phyloP scores from a whole-genome alignment of 768 basidiomycete species.

The Coprinellus micaceus region DNA sequence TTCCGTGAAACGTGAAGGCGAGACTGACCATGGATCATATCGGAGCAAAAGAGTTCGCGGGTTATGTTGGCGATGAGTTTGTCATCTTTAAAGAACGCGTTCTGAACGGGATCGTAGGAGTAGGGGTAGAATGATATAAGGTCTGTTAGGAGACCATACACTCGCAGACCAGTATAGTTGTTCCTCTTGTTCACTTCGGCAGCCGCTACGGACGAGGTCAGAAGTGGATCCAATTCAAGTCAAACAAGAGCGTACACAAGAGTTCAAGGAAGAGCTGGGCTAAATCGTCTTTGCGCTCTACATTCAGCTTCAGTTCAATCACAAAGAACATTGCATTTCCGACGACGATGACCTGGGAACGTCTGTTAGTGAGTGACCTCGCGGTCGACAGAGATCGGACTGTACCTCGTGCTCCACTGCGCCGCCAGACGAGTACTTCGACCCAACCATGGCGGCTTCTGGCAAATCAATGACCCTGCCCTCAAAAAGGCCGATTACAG shows the following conservation, averaged over 20 bases:
- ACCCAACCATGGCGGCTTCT: slow-evolving; percentile 7
- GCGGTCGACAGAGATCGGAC: slow-evolving; percentile 9
- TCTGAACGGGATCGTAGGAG: slow-evolving; percentile 20
- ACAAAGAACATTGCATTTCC: slow-evolving; percentile 15
- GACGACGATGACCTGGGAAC: slow-evolving; percentile 15
- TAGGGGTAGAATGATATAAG: slow-evolving; percentile 19
- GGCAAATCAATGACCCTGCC: slow-evolving; percentile 19
- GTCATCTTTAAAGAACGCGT: slow-evolving; percentile 18
- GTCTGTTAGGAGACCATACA: slow-evolving; percentile 22
- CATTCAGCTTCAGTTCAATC: slow-evolving; percentile 11
- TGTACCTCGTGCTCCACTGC: slow-evolving; percentile 18
- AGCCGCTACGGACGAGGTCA: slow-evolving; percentile 13
- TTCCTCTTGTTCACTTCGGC: slow-evolving; percentile 14
- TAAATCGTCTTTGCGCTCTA: slow-evolving; percentile 9
- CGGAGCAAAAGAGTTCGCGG: slow-evolving; percentile 11
- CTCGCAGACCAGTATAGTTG: slow-evolving; percentile 14
- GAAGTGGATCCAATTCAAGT: slow-evolving; percentile 7
- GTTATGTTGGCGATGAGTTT: slow-evolving; percentile 13
- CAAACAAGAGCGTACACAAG: slow-evolving; percentile 15
- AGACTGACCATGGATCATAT: slow-evolving; percentile 19
- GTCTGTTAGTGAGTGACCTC: slow-evolving; percentile 1
- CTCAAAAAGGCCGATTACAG: slow-evolving; percentile 17
- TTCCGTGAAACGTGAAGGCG: slow-evolving; percentile 9
- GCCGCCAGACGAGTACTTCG: slow-evolving; percentile 14
- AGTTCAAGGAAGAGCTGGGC: slow-evolving; percentile 18